Conservation (phyloP, 1,284 basidiomycete genomes). For the Tremellales sp. region DNA sequence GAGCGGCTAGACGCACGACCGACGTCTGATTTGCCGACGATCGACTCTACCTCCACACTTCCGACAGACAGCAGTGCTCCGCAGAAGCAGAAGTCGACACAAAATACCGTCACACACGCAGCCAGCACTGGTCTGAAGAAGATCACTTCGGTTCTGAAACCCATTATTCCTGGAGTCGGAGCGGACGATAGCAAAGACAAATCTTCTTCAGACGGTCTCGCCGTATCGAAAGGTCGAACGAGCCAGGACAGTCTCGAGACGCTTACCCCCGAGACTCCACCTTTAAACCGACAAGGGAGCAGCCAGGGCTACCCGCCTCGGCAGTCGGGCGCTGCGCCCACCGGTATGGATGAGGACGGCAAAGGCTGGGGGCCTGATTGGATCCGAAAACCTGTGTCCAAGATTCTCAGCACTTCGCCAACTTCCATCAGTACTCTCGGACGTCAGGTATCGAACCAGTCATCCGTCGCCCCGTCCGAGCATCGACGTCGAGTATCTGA, state of each 20-base stretch:
- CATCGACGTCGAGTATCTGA: background rate
- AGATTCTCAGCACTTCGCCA: slow-evolving; percentile 33
- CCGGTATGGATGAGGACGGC: slow-evolving; percentile 24
- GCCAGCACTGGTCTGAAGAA: slow-evolving; percentile 16
- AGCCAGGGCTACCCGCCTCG: slow-evolving; percentile 43
- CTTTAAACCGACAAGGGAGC: slow-evolving; percentile 12
- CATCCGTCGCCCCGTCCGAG: background rate
- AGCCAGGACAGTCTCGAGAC: slow-evolving; percentile 22
- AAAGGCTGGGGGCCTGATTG: slow-evolving; percentile 27
- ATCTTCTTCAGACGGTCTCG: slow-evolving; percentile 9
- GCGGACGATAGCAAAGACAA: slow-evolving; percentile 7
- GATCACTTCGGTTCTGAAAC: slow-evolving; percentile 29
- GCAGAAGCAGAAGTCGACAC: slow-evolving; percentile 18
- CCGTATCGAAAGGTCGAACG: slow-evolving; percentile 9
- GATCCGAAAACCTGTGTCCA: slow-evolving; percentile 40
- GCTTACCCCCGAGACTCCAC: slow-evolving; percentile 5
- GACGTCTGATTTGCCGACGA: slow-evolving; percentile 19
- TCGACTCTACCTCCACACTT: slow-evolving; percentile 22
- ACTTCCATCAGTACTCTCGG: background rate
- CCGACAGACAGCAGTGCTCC: slow-evolving; percentile 3
- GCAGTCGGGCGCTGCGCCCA: slow-evolving; percentile 30
- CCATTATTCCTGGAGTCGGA: slow-evolving; percentile 19
- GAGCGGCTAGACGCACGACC: slow-evolving; percentile 61
- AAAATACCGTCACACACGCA: slow-evolving; percentile 18
- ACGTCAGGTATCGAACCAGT: slow-evolving; percentile 1